Evolutionary conservation across 1,284 basidiomycete species (phyloP).

Genomic region (Ceratobasidium sp.): DNA sequence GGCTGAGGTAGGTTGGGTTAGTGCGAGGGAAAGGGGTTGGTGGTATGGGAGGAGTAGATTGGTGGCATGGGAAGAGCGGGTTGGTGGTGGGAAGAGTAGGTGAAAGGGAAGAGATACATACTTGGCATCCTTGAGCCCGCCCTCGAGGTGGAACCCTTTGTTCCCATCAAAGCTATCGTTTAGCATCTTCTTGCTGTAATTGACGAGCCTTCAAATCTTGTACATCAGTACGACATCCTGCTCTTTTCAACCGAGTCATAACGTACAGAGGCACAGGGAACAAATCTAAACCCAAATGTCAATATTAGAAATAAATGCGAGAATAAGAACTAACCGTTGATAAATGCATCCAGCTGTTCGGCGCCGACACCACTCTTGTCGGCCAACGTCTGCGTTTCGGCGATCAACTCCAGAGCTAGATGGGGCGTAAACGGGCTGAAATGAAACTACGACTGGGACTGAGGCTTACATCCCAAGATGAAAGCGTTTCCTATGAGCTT

Average conservation of each 20-base stretch:
- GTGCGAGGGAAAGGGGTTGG: background rate
- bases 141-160: conserved; percentile 85
- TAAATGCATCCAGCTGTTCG: conserved; percentile 61
- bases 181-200: conserved; percentile 75
- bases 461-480: conserved; percentile 63
- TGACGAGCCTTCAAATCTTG: conserved; percentile 59
- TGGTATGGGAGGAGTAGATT: no score
- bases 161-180: conserved; percentile 79
- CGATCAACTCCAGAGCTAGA: conserved; percentile 74
- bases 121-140: conserved; percentile 86
- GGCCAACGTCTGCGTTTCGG: conserved; percentile 83
- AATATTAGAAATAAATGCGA: conserved; percentile 46
- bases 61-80: no score
- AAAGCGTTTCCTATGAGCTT: conserved; percentile 83
- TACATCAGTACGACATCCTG: conserved; percentile 43
- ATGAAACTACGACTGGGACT: background rate
- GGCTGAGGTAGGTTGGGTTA: conserved; percentile 55
- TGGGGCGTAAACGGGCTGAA: background rate
- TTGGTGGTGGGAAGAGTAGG: background rate
- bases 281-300: conserved; percentile 59
- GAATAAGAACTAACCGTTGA: conserved; percentile 62
- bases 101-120: conserved; percentile 52
- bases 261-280: conserved; percentile 69
- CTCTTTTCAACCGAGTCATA: conserved; percentile 49
- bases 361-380: conserved; percentile 85